Evolutionary conservation across 208 protist genomes (phyloP), one percentile per base, ranked within the genome.

Genomic region (Spongospora subterranea): DNA sequence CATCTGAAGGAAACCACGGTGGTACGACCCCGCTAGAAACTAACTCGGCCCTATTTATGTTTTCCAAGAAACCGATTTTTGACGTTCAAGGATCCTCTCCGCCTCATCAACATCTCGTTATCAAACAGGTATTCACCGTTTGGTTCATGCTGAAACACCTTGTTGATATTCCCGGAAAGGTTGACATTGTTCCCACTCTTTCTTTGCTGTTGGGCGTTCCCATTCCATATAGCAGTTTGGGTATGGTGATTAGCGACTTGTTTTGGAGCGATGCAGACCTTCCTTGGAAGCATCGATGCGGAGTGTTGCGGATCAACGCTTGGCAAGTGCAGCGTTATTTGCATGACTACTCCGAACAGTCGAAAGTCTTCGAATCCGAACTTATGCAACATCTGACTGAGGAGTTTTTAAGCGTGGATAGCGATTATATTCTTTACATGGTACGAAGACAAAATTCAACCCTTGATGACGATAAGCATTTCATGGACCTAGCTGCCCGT

Each of bases 181-280:
- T 98, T 17, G 97, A 99, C 93, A 89, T 99, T 24, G 97, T 97
- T 88, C 94, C 97, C 24, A 98, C 97, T 0, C 50, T 99, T 17
- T 92, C 97, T 0, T 90, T 96, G 40, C 93, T 98, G 11, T 91
- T 99, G 17, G 97, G 96, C 0, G 46, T 96, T 20, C 97, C 97
- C 6, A 98, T 99, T 46, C 98, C 98, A 0, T 98, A 96, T 93
- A 95, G 95, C 77, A 98, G 96, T 92, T 92, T 98, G 45, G 98
- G 98, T 11, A 95, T 93, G n/a, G 92, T 98, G 0, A 96, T 98
- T 65, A 35, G 17, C n/a, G 88, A 89, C 1, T 13, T 89, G 17
- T 89, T 89, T 45, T 20, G 13, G 6, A 17, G 6, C 17, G n/a
- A 60, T 71, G 32, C 32, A 20, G 88, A 60, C 6, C 13, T n/a